Base-by-base conservation (phyloP, 1,284 basidiomycete genomes). In the Malassezia psittaci region DNA sequence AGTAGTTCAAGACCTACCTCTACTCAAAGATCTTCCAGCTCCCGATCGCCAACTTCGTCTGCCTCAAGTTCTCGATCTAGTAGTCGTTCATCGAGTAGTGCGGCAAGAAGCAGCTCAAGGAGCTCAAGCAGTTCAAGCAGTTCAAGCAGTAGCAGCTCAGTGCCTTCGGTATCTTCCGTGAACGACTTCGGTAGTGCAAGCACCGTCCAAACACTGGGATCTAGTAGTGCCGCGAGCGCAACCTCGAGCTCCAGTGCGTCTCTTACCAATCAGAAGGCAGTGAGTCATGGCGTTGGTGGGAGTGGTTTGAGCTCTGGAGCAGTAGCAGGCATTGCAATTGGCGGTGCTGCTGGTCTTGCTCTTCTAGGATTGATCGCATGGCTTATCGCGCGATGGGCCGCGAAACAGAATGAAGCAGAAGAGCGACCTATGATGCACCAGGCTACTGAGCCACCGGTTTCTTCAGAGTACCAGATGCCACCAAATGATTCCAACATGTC, bases 241-340 rank as follows among this genome's bases (percentile, higher is more conserved):
- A 39, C n/a, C 38, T 24, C 21, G 21, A 21, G 41, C 41, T 16
- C 41, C 6, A 21, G 41, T 7, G 41, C 41, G 9, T 19, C 13
- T 19, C 19, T 32, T 19, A 43, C 41, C 21, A 18, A 21, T 43
- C 21, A 19, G n/a, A 12, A 19, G 41, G 16, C 39, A 19, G 13
- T 32, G 2, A 24, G 33, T 29, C 18, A 33, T 11, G 44, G 34
- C 15, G 45, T 35, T 11, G 45, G 45, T 21, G 45, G 45, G 29
- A 45, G 43, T 9, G 43, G 34, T 24, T 41, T 55, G 18, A 57
- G 54, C 10, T 35, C 18, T 9, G 54, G 54, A 8, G 54, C 54
- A 4, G 44, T 57, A 35, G 54, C 36, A 16, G 54, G 54, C 8
- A 57, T 57, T 37, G 54, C 41, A 6, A 45, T 57, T 9, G 54